Evolutionary conservation across 2,329 filamentous ascomycete genomes (phyloP).

Genomic region (Thielaviopsis populi): DNA sequence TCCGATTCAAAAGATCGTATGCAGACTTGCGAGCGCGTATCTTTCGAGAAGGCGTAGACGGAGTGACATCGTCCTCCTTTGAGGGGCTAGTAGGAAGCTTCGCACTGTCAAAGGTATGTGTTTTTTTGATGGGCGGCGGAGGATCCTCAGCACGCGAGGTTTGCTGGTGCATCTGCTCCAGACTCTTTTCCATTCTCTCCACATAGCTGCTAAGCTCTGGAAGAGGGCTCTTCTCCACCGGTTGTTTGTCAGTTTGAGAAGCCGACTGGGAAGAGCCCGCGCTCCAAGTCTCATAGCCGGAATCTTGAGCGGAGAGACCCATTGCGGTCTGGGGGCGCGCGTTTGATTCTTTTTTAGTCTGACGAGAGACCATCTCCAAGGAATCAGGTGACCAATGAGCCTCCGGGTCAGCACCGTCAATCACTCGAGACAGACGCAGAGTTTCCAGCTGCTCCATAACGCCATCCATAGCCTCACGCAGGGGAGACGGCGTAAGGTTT

Average conservation of each 20-base stretch:
- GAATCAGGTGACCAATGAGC: conserved; percentile 86
- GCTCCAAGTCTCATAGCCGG: conserved; percentile 42
- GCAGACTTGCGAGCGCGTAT: conserved; percentile 56
- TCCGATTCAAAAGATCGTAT: conserved; percentile 67
- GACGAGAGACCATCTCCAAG: conserved; percentile 43
- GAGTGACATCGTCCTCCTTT: conserved; percentile 18
- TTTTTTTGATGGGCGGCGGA: conserved; percentile 20
- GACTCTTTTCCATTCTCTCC: conserved; percentile 74
- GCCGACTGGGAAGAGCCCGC: conserved; percentile 35
- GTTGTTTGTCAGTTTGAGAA: conserved; percentile 10
- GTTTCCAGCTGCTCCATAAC: conserved; percentile 91
- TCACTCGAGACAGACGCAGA: conserved; percentile 48
- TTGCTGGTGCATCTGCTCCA: conserved; percentile 55
- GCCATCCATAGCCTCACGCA: conserved; percentile 93
- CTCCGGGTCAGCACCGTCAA: conserved; percentile 29
- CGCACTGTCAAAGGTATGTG: conserved; percentile 34
- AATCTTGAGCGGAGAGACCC: conserved; percentile 46
- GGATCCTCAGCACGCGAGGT: background rate
- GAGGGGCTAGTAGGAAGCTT: conserved; percentile 42
- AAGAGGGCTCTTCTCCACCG: conserved; percentile 29
- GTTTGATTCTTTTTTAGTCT: conserved; percentile 21
- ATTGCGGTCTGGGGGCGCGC: conserved; percentile 57
- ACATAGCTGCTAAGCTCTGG: conserved; percentile 76
- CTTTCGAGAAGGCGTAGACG: conserved; percentile 23
- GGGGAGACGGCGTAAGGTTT: conserved; percentile 71